Evolutionary conservation across 169 alveolate species (phyloP), one percentile per base, ranked within the genome.

Genomic region (Plasmodium sp.): DNA sequence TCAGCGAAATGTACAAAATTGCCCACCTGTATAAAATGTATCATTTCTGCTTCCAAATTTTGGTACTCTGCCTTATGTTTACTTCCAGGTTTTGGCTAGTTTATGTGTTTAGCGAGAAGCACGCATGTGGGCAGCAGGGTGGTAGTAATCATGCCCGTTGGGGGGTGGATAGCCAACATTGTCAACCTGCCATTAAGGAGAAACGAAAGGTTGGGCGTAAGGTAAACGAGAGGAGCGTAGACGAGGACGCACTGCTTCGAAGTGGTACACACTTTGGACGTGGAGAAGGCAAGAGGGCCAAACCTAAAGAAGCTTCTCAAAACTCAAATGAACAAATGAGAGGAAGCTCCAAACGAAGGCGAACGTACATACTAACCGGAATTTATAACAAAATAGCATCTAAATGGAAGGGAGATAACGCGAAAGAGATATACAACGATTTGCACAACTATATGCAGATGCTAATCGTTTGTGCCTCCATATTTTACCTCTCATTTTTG

Each of bases 1-100:
- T 92, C 18, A 73, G 95, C 62, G 95, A 92, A 92, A 92, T 92
- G 41, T 92, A 92, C 84, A 81, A 92, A 81, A 82, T 92, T 14
- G 67, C 85, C 41, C 48, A 36, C 74, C 18, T 92, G 62, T 72
- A 92, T 77, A 81, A 92, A 45, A 71, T 81, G 84, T 71, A 81
- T 62, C 34, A 92, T 4, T 51, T 58, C n/a, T 92, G 95, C 48
- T 6, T 92, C 12, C 51, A 56, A 9, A 81, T 92, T 43, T 83
- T 92, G 51, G 12, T 92, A 51, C 56, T 92, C 22, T 92, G 92
- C 18, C 54, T 92, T 6, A n/a, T 92, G 43, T 71, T 73, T 58
- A 82, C 92, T 5, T 92, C 95, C 33, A 92, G 34, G 33, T 81
- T 92, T 82, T 92, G 92, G 92, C 34, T 58, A 6, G 12, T 92